Percentiles rank a stretch among this genome's conserved stretches.
These are phyloP conservation scores for Debaryomyces sp. DNA, from an alignment of 1,139 yeast species.

Conservation along the genomic window DNA sequence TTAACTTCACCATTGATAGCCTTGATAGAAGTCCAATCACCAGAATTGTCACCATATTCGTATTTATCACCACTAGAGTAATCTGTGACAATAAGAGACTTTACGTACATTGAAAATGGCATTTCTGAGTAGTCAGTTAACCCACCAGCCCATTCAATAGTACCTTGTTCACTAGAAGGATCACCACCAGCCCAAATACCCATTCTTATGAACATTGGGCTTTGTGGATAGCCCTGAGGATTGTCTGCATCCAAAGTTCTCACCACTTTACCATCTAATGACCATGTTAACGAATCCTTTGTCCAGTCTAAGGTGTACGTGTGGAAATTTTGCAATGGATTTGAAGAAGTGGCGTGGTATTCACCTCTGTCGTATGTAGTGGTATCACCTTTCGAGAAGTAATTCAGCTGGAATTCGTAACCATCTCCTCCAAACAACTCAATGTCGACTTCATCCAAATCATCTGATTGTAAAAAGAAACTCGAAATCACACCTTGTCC, in stretches of 20 bases:
- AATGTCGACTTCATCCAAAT: slow-evolving; percentile 81
- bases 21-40: slow-evolving; percentile 67
- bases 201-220: slow-evolving; percentile 71
- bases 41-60: slow-evolving; percentile 63
- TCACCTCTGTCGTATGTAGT: slow-evolving; percentile 79
- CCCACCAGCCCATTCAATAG: slow-evolving; percentile 88
- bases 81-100: slow-evolving; percentile 65
- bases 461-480: slow-evolving; percentile 82
- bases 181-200: slow-evolving; percentile 89
- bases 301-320: slow-evolving; percentile 88
- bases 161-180: slow-evolving; percentile 63
- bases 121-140: slow-evolving; percentile 62
- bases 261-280: slow-evolving; percentile 60
- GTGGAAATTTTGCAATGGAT: slow-evolving; percentile 59
- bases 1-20: slow-evolving; percentile 65
- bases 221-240: slow-evolving; percentile 71
- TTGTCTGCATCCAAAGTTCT: slow-evolving; percentile 57
- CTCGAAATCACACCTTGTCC: slow-evolving; percentile 82
- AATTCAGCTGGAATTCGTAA: slow-evolving; percentile 76
- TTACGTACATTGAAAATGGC: slow-evolving; percentile 71
- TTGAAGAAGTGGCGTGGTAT: slow-evolving; percentile 55
- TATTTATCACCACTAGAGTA: slow-evolving; percentile 80
- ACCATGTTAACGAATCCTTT: slow-evolving; percentile 59
- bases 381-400: slow-evolving; percentile 77
- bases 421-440: slow-evolving; percentile 84